A percentile compares a stretch with the other conserved stretches of the same genome.
These are phyloP conservation scores for Lentinus brumalis DNA, from an alignment of 768 basidiomycete species.

Conservation along the genomic window DNA sequence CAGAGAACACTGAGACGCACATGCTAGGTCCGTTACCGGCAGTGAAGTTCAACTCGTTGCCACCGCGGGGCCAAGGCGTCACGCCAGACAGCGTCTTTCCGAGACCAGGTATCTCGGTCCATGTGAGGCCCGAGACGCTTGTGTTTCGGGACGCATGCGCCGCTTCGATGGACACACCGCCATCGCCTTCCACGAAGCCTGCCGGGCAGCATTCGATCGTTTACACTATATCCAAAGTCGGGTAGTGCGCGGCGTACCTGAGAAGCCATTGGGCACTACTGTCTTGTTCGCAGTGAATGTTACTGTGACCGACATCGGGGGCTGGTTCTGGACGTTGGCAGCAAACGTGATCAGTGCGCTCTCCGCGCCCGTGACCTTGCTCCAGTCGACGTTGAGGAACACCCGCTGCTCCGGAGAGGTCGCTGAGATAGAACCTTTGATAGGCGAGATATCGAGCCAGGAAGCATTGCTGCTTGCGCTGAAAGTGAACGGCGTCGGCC, in stretches of 20 bases:
- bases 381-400: constrained; percentile 62
- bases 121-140: constrained; percentile 52
- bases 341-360: constrained; percentile 48
- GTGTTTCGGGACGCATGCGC: constrained; percentile 54
- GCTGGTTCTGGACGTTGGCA: constrained; percentile 45
- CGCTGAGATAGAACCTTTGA: constrained; percentile 51
- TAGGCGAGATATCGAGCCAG: constrained; percentile 54
- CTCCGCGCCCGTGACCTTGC: constrained; percentile 38
- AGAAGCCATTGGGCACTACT: constrained; percentile 44
- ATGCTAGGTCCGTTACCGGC: constrained; percentile 64
- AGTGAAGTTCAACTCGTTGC: constrained; percentile 55
- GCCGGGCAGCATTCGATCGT: not conserved
- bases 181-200: constrained; percentile 66
- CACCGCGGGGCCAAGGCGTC: constrained; percentile 57
- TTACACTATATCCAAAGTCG: not conserved
- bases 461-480: constrained; percentile 48
- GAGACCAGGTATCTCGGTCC: constrained; percentile 61
- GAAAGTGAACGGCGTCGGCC: constrained; percentile 59
- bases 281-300: constrained; percentile 36
- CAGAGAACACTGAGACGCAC: constrained; percentile 35
- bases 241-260: constrained; percentile 38
- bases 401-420: constrained; percentile 53
- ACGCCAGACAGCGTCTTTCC: constrained; percentile 63
- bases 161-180: constrained; percentile 67
- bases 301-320: constrained; percentile 31